Conservation (phyloP, 2,329 filamentous ascomycete genomes). For the Penicillium vulpinum region DNA sequence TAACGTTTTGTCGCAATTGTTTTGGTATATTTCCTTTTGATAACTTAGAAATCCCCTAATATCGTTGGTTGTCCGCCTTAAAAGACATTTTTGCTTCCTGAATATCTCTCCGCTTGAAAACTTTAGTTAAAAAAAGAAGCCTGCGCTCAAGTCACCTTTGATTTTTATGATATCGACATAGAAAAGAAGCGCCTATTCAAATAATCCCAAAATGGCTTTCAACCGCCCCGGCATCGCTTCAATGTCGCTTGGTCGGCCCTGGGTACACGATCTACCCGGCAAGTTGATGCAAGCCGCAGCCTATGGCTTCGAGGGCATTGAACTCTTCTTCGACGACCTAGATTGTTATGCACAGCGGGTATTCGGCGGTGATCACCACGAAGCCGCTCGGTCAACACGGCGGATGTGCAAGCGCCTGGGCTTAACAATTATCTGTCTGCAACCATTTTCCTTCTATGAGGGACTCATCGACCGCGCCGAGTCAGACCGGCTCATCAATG, state of each 20-base stretch:
- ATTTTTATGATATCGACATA: neutral
- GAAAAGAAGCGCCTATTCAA: neutral
- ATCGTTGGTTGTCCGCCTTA: neutral
- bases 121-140: neutral
- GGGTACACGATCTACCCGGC: slow-evolving; percentile 64
- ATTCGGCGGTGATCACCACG: slow-evolving; percentile 25
- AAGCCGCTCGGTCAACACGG: slow-evolving; percentile 46
- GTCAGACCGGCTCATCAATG: slow-evolving; percentile 59
- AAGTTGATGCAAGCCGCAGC: slow-evolving; percentile 68
- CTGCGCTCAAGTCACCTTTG: neutral
- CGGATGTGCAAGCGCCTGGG: slow-evolving; percentile 44
- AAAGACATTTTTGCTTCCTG: neutral
- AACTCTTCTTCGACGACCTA: slow-evolving; percentile 40
- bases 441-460: slow-evolving; percentile 78
- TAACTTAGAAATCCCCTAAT: neutral
- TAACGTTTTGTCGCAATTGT: slow-evolving; percentile 14
- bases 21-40: neutral
- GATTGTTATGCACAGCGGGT: slow-evolving; percentile 30
- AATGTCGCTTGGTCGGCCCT: slow-evolving; percentile 73
- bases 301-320: slow-evolving; percentile 38
- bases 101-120: neutral
- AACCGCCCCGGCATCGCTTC: slow-evolving; percentile 65
- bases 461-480: slow-evolving; percentile 64
- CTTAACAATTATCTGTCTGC: slow-evolving; percentile 56
- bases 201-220: slow-evolving; percentile 21